Percentiles rank a stretch among this genome's conserved stretches.
These are phyloP conservation scores for Coniochaeta sp. DNA, from an alignment of 2,329 filamentous ascomycete genomes.

Conservation along the genomic window DNA sequence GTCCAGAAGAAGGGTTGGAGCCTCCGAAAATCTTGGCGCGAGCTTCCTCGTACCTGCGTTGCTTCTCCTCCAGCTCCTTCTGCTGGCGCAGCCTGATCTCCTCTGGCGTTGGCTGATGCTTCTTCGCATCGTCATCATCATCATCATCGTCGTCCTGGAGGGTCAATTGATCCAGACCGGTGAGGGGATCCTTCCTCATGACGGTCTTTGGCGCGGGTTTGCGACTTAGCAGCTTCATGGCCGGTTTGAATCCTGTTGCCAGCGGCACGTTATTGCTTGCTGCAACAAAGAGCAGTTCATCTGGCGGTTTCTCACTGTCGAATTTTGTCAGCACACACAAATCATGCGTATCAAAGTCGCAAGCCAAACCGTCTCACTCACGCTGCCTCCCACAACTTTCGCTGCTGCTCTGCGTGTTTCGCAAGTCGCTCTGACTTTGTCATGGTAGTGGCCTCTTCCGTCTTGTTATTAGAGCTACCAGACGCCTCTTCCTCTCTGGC, in stretches of 20 bases:
- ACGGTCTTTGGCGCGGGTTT: slow-evolving; percentile 60
- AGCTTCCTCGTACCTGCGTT: slow-evolving; percentile 82
- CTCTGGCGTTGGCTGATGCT: slow-evolving; percentile 60
- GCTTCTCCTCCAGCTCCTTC: slow-evolving; percentile 79
- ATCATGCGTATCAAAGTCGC: no score
- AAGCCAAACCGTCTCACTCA: slow-evolving; percentile 41
- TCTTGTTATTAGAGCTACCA: neutral
- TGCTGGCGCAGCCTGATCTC: slow-evolving; percentile 73
- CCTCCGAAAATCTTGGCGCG: slow-evolving; percentile 81
- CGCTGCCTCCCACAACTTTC: slow-evolving; percentile 85
- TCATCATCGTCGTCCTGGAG: slow-evolving; percentile 52
- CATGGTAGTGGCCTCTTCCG: slow-evolving; percentile 32
- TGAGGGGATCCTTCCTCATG: slow-evolving; percentile 47
- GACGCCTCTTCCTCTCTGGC: slow-evolving; percentile 25
- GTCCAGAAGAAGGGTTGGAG: slow-evolving; percentile 43
- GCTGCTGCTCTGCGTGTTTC: slow-evolving; percentile 75
- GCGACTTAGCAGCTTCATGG: slow-evolving; percentile 77
- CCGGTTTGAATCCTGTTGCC: slow-evolving; percentile 65
- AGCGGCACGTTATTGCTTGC: slow-evolving; percentile 48
- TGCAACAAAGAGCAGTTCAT: slow-evolving; percentile 68
- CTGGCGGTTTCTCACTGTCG: slow-evolving; percentile 57
- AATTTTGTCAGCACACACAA: neutral
- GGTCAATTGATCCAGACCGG: slow-evolving; percentile 37
- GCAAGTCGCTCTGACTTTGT: slow-evolving; percentile 72
- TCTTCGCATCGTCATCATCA: slow-evolving; percentile 56